Percentiles rank a stretch among this genome's conserved stretches.
Evolutionary conservation across 208 protist genomes (phyloP).

Genomic region (Leishmania amazonensis): DNA sequence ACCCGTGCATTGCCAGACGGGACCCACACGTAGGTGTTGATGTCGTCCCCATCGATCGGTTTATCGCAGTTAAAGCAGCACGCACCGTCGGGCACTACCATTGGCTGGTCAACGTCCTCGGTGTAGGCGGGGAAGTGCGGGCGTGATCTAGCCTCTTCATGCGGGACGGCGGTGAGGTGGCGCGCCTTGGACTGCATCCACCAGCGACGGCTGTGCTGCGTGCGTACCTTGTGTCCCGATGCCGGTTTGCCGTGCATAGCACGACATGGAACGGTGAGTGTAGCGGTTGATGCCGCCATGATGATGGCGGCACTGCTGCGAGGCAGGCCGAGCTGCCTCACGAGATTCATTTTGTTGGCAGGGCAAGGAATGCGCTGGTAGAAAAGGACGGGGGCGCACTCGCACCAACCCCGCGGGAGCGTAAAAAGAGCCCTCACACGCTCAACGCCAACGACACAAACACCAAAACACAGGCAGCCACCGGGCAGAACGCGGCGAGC

Average conservation of each 20-base stretch:
- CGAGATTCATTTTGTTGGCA: conserved; percentile 12
- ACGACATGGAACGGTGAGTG: conserved; percentile 29
- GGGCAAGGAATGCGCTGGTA: background rate
- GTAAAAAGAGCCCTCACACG: background rate
- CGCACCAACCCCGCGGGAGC: background rate
- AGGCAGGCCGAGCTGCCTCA: background rate
- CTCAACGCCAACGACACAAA: background rate
- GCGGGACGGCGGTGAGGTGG: conserved; percentile 78
- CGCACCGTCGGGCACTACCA: conserved; percentile 73
- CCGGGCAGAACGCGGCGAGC: background rate
- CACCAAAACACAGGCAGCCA: background rate
- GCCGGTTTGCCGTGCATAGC: conserved; percentile 88
- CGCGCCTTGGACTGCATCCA: conserved; percentile 91
- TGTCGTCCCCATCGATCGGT: conserved; percentile 57
- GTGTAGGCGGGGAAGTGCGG: conserved; percentile 87
- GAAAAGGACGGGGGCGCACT: background rate
- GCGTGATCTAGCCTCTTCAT: conserved; percentile 75
- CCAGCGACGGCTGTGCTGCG: conserved; percentile 87
- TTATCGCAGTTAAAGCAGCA: conserved; percentile 89
- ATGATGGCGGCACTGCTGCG: conserved; percentile 1
- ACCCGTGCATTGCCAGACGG: conserved; percentile 84
- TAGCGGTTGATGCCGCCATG: background rate
- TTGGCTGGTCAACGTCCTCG: conserved; percentile 86
- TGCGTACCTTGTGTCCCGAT: conserved; percentile 87
- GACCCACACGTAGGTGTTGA: conserved; percentile 91